Base-by-base conservation (phyloP, 2,329 filamentous ascomycete genomes). In the Fusarium stilboides region DNA sequence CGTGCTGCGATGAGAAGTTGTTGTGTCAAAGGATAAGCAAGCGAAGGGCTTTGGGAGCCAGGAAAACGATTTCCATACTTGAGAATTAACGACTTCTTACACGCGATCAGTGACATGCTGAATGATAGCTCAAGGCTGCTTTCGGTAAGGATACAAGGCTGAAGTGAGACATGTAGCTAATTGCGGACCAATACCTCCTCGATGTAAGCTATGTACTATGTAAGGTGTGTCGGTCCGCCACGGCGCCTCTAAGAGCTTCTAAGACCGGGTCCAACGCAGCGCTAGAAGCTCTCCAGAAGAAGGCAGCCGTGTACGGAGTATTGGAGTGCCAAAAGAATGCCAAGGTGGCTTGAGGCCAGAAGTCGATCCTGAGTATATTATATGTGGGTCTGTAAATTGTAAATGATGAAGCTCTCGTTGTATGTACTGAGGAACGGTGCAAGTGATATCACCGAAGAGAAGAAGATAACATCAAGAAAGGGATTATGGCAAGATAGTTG, bases 271-370 rank as follows among this genome's bases (percentile, higher is more conserved):
- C 52, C 49, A 66, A 58, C 58, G 56, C 56, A 45, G 57, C 62
- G 57, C 64, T 64, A 72, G 64, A 57, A 72, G 39, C 37, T 53
- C 57, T 15, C 36, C 52, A 62, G 45, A 53, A 59, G 36, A 55
- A 62, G 28, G 34, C 22, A 57, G 54, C 50, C 31, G 49, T 43
- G 37, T 60, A 39, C 60, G n/a, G n/a, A n/a, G n/a, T n/a, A n/a
- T n/a, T 20, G 46, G 63, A 67, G 57, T 33, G 15, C 12, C 26
- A 52, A 47, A 39, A 62, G 28, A 44, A 70, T 52, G 68, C 50
- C 15, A 65, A 65, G 58, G 45, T 58, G 51, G 55, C 34, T 44
- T 42, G 53, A 58, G 22, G 49, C 46, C 34, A 50, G 46, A 62
- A 47, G 31, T 40, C 51, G 51, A 67, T 71, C 37, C 37, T 36